A percentile compares a stretch with the other conserved stretches of the same genome.
Conservation (phyloP, 805 yeast species). For the Scheffersomyces amazonensis region DNA sequence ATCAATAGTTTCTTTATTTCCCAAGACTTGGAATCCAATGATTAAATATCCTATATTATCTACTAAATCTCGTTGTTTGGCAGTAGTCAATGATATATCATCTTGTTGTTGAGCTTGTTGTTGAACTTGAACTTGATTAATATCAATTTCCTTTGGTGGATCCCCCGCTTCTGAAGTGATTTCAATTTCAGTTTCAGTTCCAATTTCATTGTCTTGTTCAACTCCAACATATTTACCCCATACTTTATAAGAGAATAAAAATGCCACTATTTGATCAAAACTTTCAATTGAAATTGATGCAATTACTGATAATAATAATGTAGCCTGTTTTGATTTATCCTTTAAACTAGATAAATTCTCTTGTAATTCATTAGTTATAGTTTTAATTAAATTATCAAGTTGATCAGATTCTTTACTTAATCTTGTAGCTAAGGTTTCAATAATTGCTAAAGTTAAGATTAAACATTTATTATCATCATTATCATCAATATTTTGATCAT, state of each 20-base stretch:
- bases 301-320: slow-evolving; percentile 54
- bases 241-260: slow-evolving; percentile 31
- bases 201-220: slow-evolving; percentile 14
- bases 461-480: slow-evolving; percentile 32
- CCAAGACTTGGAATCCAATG: slow-evolving; percentile 34
- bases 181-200: slow-evolving; percentile 6
- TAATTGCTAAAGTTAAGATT: slow-evolving; percentile 36
- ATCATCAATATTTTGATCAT: slow-evolving; percentile 23
- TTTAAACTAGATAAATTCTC: slow-evolving; percentile 49
- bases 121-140: not conserved
- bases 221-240: slow-evolving; percentile 39
- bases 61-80: slow-evolving; percentile 58
- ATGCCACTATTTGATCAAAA: slow-evolving; percentile 46
- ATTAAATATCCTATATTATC: slow-evolving; percentile 61
- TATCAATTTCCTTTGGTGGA: not conserved
- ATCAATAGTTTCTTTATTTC: slow-evolving; percentile 3
- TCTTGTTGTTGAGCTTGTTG: slow-evolving; percentile 18
- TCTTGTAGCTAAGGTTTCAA: slow-evolving; percentile 38
- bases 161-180: not conserved
- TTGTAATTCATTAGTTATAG: slow-evolving; percentile 45
- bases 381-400: slow-evolving; percentile 36
- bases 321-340: slow-evolving; percentile 62
- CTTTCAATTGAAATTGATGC: slow-evolving; percentile 45
- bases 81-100: slow-evolving; percentile 40
- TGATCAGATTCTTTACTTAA: slow-evolving; percentile 15